Evolutionary conservation across 2,329 filamentous ascomycete genomes (phyloP).

Genomic region (Neonectria neomacrospora): DNA sequence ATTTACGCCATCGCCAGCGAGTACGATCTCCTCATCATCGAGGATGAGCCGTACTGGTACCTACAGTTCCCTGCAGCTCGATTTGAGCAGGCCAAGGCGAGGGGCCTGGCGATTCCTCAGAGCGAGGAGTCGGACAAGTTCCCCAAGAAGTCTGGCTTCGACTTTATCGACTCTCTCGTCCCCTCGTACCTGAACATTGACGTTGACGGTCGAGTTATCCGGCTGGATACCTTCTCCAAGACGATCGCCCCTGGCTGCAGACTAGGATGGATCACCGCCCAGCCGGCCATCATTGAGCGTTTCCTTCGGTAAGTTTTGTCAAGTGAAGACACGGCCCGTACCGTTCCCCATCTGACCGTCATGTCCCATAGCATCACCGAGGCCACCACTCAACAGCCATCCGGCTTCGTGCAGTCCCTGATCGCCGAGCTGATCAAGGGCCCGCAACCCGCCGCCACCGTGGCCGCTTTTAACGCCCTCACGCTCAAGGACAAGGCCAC

Average conservation of each 20-base stretch:
- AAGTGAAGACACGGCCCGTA: not conserved
- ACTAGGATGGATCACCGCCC: constrained; percentile 89
- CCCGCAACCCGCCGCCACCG: constrained; percentile 62
- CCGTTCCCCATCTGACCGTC: constrained; percentile 18
- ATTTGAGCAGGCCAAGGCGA: constrained; percentile 60
- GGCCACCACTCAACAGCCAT: constrained; percentile 82
- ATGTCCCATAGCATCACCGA: constrained; percentile 72
- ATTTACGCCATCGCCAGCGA: constrained; percentile 83
- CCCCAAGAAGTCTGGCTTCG: constrained; percentile 68
- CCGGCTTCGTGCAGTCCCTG: constrained; percentile 88
- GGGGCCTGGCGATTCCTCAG: constrained; percentile 49
- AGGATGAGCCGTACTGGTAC: constrained; percentile 97
- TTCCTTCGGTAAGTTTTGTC: constrained; percentile 55
- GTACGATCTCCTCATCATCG: constrained; percentile 90
- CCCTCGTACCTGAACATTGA: constrained; percentile 87
- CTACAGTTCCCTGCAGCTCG: constrained; percentile 84
- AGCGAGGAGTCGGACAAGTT: constrained; percentile 46
- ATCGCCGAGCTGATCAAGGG: constrained; percentile 82
- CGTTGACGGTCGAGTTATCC: constrained; percentile 85
- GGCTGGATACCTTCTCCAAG: constrained; percentile 94
- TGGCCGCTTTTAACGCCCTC: constrained; percentile 55
- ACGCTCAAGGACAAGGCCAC: constrained; percentile 59
- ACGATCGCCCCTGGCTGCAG: constrained; percentile 90
- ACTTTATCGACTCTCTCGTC: constrained; percentile 84
- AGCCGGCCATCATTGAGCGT: constrained; percentile 81